Conservation (phyloP, 208 protist genomes). For the Acanthamoeba lenticulata region DNA sequence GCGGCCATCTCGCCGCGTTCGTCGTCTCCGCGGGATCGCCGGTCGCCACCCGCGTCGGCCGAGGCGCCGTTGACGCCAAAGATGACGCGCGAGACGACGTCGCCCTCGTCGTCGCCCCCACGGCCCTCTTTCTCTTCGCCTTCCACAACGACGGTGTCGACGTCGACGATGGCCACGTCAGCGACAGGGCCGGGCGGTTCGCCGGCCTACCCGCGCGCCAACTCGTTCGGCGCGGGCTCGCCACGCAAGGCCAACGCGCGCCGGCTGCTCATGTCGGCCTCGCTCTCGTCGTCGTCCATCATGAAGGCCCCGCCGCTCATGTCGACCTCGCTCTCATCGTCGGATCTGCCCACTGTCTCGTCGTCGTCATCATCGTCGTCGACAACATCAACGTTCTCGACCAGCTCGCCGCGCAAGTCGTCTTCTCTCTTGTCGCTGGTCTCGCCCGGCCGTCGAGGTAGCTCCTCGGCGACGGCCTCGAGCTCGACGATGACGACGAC, state of each 20-base stretch:
- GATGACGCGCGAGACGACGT: too few species aligned
- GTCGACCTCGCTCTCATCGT: background rate
- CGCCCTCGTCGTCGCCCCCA: background rate
- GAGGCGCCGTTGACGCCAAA: too few species aligned
- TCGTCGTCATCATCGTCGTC: background rate
- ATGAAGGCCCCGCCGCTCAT: constrained; percentile 4
- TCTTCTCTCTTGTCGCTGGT: background rate
- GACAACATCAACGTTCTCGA: background rate
- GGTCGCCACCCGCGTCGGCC: too few species aligned
- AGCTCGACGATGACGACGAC: too few species aligned
- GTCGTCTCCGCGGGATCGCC: too few species aligned
- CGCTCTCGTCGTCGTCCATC: constrained; percentile 48
- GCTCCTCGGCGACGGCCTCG: background rate
- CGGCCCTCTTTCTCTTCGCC: background rate
- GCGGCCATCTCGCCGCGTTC: background rate
- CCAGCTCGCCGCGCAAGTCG: background rate
- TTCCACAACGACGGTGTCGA: background rate
- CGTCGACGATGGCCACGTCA: background rate
- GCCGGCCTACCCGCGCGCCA: background rate
- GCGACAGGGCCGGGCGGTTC: background rate
- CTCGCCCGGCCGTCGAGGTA: background rate
- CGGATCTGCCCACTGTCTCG: background rate
- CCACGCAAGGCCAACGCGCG: constrained; percentile 13
- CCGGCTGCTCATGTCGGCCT: constrained; percentile 17
- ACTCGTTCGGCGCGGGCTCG: background rate